These are phyloP conservation scores for Postia placenta DNA, from an alignment of 768 basidiomycete genomes.

Conservation along the genomic window DNA sequence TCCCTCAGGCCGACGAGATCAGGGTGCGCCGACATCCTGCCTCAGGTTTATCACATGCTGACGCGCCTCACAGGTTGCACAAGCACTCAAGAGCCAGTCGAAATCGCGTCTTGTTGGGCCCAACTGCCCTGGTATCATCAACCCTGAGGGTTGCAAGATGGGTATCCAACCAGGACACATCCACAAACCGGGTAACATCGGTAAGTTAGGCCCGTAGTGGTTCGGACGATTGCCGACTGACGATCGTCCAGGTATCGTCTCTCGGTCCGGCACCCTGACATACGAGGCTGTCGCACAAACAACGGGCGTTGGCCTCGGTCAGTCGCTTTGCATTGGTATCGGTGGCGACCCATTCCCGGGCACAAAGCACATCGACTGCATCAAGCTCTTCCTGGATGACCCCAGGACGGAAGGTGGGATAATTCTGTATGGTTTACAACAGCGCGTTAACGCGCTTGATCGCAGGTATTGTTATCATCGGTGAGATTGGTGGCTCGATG, in stretches of 20 bases:
- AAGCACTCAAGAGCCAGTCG: slow-evolving; percentile 90
- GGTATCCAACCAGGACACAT: slow-evolving; percentile 98
- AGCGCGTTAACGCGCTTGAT: slow-evolving; percentile 1
- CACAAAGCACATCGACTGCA: slow-evolving; percentile 90
- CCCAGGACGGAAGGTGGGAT: slow-evolving; percentile 87
- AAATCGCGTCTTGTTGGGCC: slow-evolving; percentile 96
- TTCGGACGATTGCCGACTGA: neutral
- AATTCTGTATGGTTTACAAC: slow-evolving; percentile 8
- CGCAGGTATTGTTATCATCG: slow-evolving; percentile 91
- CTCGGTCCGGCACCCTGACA: slow-evolving; percentile 92
- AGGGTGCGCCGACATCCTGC: slow-evolving; percentile 44
- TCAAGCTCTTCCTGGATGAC: slow-evolving; percentile 95
- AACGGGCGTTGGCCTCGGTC: slow-evolving; percentile 91
- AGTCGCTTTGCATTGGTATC: slow-evolving; percentile 94
- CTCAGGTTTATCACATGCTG: neutral
- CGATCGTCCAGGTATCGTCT: slow-evolving; percentile 68
- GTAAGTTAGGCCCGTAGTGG: no score
- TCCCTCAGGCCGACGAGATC: slow-evolving; percentile 96
- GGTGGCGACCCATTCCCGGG: slow-evolving; percentile 97
- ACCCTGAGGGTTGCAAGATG: slow-evolving; percentile 97
- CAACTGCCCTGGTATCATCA: slow-evolving; percentile 98
- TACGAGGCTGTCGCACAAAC: slow-evolving; percentile 99
- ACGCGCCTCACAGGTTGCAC: slow-evolving; percentile 58
- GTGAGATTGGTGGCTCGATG: slow-evolving; percentile 99
- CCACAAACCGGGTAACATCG: slow-evolving; percentile 93